Evolutionary conservation across 352 stramenopile species (phyloP), one percentile per base, ranked within the genome.

Genomic region (Pilasporangium apinafurcum): DNA sequence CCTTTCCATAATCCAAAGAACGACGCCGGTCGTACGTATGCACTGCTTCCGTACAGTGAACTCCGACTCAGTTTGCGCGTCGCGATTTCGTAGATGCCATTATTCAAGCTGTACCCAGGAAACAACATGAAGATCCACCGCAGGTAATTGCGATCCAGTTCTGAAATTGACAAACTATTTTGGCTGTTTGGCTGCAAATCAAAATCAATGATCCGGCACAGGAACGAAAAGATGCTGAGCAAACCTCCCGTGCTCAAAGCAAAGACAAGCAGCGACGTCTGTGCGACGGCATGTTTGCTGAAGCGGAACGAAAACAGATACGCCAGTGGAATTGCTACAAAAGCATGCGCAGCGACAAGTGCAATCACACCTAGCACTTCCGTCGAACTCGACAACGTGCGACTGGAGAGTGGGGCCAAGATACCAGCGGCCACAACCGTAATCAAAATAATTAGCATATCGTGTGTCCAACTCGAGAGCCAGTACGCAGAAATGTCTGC

Each of bases 191-290:
- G 42, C 4, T 40, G 53, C 35, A 72, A 47, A 14, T 55, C 34
- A 26, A 80, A 85, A 42, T 83, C 64, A 6, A 89, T 70, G 20
- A 89, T 48, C 17, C 76, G 72, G 39, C 76, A 89, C 34, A 89
- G 33, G 38, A 89, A 86, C 28, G 76, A 89, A 41, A 89, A 81
- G 34, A 89, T 86, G 33, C 72, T 85, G 18, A 89, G 49, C 36
- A 89, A 48, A 5, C 68, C 71, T 16, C 71, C 77, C 0, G 69
- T 73, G 16, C 70, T 65, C 0, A 90, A 56, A 1, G 59, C 56
- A 33, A 90, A 79, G 5, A 86, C 68, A 20, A 90, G 54, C 35
- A 86, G 51, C 5, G 65, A 76, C n/a, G 68, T 86, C 42, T 90
- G 77, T 1, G 74, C 77, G 6, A 53, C 59, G 1, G 71, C 66